Conservation (phyloP, 176 grass and related monocot species). For the Lolium perenne region DNA sequence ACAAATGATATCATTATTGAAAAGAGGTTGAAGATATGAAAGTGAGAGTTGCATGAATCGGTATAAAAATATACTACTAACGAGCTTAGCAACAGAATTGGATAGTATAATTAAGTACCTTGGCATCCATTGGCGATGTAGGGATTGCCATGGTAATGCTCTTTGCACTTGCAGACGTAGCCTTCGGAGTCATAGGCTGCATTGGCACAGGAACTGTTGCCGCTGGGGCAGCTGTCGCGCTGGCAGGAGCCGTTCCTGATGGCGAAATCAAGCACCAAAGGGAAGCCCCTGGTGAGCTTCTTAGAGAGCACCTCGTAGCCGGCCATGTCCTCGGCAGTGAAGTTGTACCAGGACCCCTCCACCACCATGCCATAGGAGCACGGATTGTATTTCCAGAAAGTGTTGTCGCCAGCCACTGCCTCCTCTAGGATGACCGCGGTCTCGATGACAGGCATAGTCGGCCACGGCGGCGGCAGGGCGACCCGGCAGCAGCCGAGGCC, state of each 20-base stretch:
- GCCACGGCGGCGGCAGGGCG: background rate
- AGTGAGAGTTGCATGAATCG: too few species aligned
- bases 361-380: slow-evolving; percentile 14
- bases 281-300: background rate
- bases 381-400: background rate
- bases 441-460: background rate
- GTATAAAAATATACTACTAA: too few species aligned
- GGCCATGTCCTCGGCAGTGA: background rate
- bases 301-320: background rate
- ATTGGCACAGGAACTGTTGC: background rate
- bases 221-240: background rate
- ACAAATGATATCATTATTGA: too few species aligned
- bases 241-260: background rate
- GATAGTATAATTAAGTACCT: background rate
- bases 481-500: background rate
- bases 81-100: too few species aligned
- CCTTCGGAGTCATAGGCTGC: background rate
- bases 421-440: background rate
- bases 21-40: too few species aligned
- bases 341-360: background rate
- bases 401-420: too few species aligned
- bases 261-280: background rate
- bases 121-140: background rate
- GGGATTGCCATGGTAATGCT: background rate
- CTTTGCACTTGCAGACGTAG: background rate